Conservation (phyloP, 371 early-diverging fungal species). For the Mortierella sp. region DNA sequence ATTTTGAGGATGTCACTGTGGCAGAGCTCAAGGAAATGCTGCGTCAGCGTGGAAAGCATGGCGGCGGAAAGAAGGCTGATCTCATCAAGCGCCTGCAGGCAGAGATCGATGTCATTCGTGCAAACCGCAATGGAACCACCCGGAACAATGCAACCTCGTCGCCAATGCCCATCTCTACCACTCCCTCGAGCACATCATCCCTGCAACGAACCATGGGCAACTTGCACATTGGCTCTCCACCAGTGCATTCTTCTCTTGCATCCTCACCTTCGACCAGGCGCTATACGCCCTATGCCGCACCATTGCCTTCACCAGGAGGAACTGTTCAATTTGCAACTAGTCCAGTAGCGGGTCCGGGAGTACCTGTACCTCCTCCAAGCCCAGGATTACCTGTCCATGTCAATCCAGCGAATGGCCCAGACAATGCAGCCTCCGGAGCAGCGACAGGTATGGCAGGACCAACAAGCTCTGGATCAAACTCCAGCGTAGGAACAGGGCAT, state of each 20-base stretch:
- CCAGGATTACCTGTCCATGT: neutral
- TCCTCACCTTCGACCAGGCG: slow-evolving; percentile 34
- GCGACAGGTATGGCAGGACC: neutral
- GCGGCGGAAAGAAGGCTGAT: slow-evolving; percentile 79
- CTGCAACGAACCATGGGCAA: slow-evolving; percentile 33
- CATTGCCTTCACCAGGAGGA: slow-evolving; percentile 28
- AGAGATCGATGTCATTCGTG: slow-evolving; percentile 60
- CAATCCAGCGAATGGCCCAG: neutral
- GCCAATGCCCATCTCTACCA: slow-evolving; percentile 34
- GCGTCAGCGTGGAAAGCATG: slow-evolving; percentile 74
- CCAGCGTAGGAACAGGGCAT: slow-evolving; percentile 1
- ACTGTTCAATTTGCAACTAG: slow-evolving; percentile 1
- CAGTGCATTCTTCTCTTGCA: slow-evolving; percentile 14
- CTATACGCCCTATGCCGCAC: slow-evolving; percentile 29
- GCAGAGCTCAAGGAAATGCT: slow-evolving; percentile 81
- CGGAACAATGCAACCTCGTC: slow-evolving; percentile 8
- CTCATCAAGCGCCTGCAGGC: slow-evolving; percentile 67
- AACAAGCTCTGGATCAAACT: neutral
- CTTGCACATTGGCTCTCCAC: slow-evolving; percentile 45
- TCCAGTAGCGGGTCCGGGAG: neutral
- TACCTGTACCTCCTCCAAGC: neutral
- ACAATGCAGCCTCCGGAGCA: neutral
- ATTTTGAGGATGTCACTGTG: slow-evolving; percentile 84
- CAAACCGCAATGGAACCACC: slow-evolving; percentile 36
- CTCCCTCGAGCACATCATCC: slow-evolving; percentile 14